Evolutionary conservation across 1,284 basidiomycete species (phyloP), one percentile per base, ranked within the genome.

Genomic region (Sanghuangporus weigelae): DNA sequence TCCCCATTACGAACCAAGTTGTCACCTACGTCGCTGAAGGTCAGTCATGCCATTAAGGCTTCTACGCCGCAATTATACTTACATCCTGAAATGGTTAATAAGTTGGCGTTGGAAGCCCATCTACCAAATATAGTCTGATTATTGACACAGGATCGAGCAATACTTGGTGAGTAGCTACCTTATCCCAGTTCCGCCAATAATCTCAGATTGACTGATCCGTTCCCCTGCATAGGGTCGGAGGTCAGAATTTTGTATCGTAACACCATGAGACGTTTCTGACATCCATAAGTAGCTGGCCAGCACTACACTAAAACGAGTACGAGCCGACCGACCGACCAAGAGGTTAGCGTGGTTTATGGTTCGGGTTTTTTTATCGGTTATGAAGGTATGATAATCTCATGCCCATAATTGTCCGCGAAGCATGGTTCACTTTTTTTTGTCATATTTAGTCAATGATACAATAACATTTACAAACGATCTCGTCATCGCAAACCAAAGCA

Each of bases 141-240:
- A 63, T 68, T 21, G 68, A 68, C 55, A 69, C 65, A 2, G 68
- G 68, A n/a, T 63, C 62, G 14, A 67, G 66, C 8, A 69, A 69
- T 44, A 69, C 68, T 16, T 69, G 68, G 68, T 68, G 23, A 67
- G 67, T n/a, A n/a, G n/a, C n/a, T n/a, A n/a, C n/a, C n/a, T 31
- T 58, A 6, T 50, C 48, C 19, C 12, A 21, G 21, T 26, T 10
- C 23, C 23, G n/a, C 23, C 2, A 19, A 50, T 7, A 5, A 6
- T 4, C 48, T 10, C 5, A 50, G 4, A 21, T 21, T 38, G 1
- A 54, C 53, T 23, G 10, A 49, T 70, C 68, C 66, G 58, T 70
- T 26, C 16, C 38, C 4, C 14, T 36, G 1, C 11, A n/a, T n/a
- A 54, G 53, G 35, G 36, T 54, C 3, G 53, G 53, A 54, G 53